phyloP scores from a whole-genome alignment of 306 rosid genomes.

The Sicyos baderoa region DNA sequence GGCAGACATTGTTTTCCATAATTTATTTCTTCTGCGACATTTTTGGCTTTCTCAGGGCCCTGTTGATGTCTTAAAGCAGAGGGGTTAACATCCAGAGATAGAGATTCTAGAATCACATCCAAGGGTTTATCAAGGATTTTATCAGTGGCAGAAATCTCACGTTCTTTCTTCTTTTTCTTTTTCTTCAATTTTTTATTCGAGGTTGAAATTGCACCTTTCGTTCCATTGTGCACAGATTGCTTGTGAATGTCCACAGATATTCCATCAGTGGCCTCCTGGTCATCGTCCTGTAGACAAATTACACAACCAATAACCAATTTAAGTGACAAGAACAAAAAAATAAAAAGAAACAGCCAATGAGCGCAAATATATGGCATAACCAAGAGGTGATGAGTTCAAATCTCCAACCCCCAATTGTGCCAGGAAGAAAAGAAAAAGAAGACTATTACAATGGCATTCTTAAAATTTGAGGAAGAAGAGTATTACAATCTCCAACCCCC shows the following conservation, averaged over 20 bases:
- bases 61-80: conserved; percentile 25
- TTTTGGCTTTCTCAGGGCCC: conserved; percentile 27
- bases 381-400: too few species aligned
- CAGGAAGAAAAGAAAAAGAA: too few species aligned
- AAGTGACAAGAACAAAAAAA: background rate
- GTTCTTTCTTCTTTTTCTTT: conserved; percentile 77
- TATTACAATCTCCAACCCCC: background rate
- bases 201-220: conserved; percentile 24
- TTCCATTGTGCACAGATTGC: conserved; percentile 23
- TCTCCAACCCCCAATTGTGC: too few species aligned
- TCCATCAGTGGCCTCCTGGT: conserved; percentile 25
- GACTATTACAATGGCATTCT: too few species aligned
- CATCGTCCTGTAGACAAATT: conserved; percentile 40
- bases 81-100: conserved; percentile 34
- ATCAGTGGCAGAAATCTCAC: conserved; percentile 38
- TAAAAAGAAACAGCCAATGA: too few species aligned
- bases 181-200: conserved; percentile 60
- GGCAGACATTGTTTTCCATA: conserved; percentile 29
- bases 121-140: conserved; percentile 36
- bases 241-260: conserved; percentile 22
- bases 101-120: conserved; percentile 52
- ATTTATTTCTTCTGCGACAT: conserved; percentile 23
- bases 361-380: too few species aligned
- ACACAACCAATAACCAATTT: background rate
- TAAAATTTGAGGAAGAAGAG: too few species aligned